Evolutionary conservation across 225 moss, liverwort and hornwort species (phyloP), one percentile per base, ranked within the genome.

Genomic region (Pseudoscleropodium purum): DNA sequence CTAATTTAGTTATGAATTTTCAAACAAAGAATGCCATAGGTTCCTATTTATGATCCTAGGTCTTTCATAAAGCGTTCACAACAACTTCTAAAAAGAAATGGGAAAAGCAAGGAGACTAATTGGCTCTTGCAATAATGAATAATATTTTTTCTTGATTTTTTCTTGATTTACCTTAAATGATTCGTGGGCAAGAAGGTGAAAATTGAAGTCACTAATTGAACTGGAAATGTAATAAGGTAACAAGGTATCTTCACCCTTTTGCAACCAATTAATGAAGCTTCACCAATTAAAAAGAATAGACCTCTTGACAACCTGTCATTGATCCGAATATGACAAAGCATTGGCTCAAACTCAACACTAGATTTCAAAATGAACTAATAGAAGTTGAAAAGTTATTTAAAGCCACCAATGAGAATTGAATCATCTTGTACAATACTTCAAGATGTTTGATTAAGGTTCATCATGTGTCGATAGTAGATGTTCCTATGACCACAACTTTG

Each of bases 141-240:
- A n/a, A n/a, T n/a, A n/a, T n/a, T n/a, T n/a, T n/a, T n/a, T n/a
- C n/a, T n/a, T n/a, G n/a, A n/a, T n/a, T n/a, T n/a, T n/a, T n/a
- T n/a, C n/a, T n/a, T n/a, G n/a, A n/a, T n/a, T n/a, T n/a, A n/a
- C n/a, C n/a, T n/a, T n/a, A n/a, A 17, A 41, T 24, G 25, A 15
- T 24, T 69, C 0, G 24, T 67, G 19, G 36, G 21, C 37, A 37
- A 12, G 37, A 37, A 18, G 21, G n/a, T 69, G 13, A 13, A 69
- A 70, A 39, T 14, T 14, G 9, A 19, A n/a, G 7, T 23, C 13
- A n/a, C 13, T n/a, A 11, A 27, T 49, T 3, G 9, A 14, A 54
- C 2, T 0, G 0, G 2, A 51, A 73, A 34, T 5, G 4, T 5
- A 52, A 14, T 3, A 76, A 76, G 34, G 4, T 3, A 51, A 21